Base-by-base conservation (phyloP, 345 rosid genomes). In the Lumnitzera littorea region DNA sequence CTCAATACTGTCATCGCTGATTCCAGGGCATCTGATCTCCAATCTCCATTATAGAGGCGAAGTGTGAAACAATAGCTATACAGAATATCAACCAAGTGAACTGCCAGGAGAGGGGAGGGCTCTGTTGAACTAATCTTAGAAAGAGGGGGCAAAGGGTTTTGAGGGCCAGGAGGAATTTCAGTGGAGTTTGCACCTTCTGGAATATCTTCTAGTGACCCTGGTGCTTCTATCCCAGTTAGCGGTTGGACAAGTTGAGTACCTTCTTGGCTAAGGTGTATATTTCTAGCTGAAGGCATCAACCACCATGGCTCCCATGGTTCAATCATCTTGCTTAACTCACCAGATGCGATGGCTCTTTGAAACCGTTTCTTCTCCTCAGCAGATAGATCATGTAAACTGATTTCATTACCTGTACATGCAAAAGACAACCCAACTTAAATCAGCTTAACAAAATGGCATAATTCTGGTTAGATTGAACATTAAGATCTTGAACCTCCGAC, bases 301-400 rank as follows among this genome's bases (percentile, higher is more conserved):
- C 99, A 94, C 97, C 99, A 94, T 49, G 99, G 99, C 29, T 84
- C 91, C 99, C 99, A 90, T 12, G 96, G 95, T 65, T 86, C 70
- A 47, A 90, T 88, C 87, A 88, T 72, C 76, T 74, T 94, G 67
- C 99, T 83, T 66, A 94, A 72, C 74, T 88, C 95, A 20, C 99
- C 97, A 54, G 91, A 90, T 58, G 84, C 92, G 70, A 94, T 60
- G 0, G 97, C 92, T 78, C 91, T 86, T 69, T 72, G 88, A 62
- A 94, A 90, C 50, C 65, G 76, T 74, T 82, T 94, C 80, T 75
- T 84, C 80, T 82, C 97, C 64, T 88, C 88, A 55, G 63, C 66
- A 64, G 89, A 80, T 47, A 94, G 71, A 67, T 94, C 95, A 55
- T 94, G 81, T 43, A 84, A 66, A 73, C 66, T 73, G 24, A 88